These are phyloP conservation scores for Neopestalotiopsis clavispora DNA, from an alignment of 2,329 filamentous ascomycete genomes.

Conservation along the genomic window DNA sequence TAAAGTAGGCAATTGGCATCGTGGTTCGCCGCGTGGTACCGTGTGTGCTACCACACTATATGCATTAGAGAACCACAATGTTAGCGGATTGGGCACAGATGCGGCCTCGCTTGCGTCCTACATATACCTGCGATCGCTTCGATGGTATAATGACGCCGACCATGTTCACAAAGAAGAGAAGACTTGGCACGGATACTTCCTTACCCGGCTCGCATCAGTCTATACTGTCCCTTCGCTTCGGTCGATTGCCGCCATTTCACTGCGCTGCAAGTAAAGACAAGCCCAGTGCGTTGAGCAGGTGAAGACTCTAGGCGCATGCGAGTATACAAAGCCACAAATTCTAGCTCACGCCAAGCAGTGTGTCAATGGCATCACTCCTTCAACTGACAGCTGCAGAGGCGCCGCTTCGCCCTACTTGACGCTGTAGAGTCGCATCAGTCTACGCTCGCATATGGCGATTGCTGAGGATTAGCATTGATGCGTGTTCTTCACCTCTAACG, in stretches of 20 bases:
- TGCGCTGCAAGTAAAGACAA: not conserved
- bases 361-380: not conserved
- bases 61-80: not conserved
- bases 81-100: not conserved
- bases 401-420: not conserved
- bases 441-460: not conserved
- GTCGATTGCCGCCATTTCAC: not conserved
- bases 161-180: not conserved
- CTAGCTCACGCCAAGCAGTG: not conserved
- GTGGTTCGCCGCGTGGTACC: not conserved
- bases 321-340: not conserved
- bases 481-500: not conserved
- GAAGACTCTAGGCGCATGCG: not conserved
- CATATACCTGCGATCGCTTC: not conserved
- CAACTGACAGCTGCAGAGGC: not conserved
- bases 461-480: not conserved
- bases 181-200: not conserved
- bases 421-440: not conserved
- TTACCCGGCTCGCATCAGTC: not conserved
- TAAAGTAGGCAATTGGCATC: not conserved
- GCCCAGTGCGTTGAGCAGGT: not conserved
- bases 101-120: not conserved
- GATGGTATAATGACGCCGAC: not conserved
- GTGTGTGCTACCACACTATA: not conserved
- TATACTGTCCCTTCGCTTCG: not conserved